Evolutionary conservation across 2,329 filamentous ascomycete genomes (phyloP), one percentile per base, ranked within the genome.

Genomic region (Zasmidium angulare): DNA sequence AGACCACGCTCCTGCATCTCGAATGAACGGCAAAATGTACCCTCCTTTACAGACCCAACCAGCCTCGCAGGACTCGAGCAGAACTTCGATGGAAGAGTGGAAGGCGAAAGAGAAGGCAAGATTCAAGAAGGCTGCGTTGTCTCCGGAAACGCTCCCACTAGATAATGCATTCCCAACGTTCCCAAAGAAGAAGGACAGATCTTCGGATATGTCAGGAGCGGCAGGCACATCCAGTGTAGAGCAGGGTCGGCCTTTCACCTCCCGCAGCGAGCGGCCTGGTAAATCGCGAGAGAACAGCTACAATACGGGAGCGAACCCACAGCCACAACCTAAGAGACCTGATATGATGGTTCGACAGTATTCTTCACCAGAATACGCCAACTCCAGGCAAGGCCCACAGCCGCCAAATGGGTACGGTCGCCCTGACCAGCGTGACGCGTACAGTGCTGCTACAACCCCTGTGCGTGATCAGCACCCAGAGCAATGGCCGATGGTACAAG

Each of bases 101-200:
- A 73, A 73, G 49, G 68, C 68, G 19, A 59, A 63, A 43, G 71
- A 72, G 58, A 69, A 65, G 54, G 71, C 66, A 4, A 69, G 62
- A 52, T 65, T 72, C 55, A 66, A 74, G 50, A 63, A 68, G 12
- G 65, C 69, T 20, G 58, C 64, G 6, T 53, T 55, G 19, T 68
- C 68, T 9, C 72, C 72, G 1, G 66, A 69, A 22, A 61, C 64
- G 1, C 31, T 73, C 22, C 62, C 71, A 9, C 71, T 71, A 53
- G 79, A 82, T 66, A 82, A 78, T 61, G 78, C 79, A 0, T 82
- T 82, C 55, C 79, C 79, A 6, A 71, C 73, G 0, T 81, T 82
- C 62, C 77, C 76, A 14, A 67, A 21, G 58, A 64, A 66, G 72
- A 67, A 58, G 66, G 63, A 66, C 24, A 55, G n/a, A n/a, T n/a